A percentile compares a stretch with the other conserved stretches of the same genome.
phyloP scores from a whole-genome alignment of 352 stramenopile genomes.

The Phytophthora sojae region DNA sequence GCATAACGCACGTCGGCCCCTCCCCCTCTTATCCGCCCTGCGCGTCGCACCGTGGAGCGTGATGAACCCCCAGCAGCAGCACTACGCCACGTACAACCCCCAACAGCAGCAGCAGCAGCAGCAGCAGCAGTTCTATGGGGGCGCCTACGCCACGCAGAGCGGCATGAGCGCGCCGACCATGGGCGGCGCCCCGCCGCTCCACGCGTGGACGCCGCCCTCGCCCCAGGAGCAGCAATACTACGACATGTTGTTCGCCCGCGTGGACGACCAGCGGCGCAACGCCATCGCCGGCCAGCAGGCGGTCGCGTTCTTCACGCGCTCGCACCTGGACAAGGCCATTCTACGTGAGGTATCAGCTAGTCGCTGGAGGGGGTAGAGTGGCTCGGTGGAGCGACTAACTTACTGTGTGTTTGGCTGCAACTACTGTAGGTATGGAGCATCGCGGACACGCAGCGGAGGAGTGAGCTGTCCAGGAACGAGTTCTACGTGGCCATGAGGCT shows the following conservation, averaged over 20 bases:
- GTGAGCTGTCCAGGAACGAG: conserved; percentile 78
- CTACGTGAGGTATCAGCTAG: conserved; percentile 53
- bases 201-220: conserved; percentile 66
- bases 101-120: conserved; percentile 51
- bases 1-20: conserved; percentile 18
- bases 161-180: conserved; percentile 19
- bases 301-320: conserved; percentile 94
- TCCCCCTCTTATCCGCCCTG: conserved; percentile 2
- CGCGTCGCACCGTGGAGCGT: background rate
- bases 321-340: conserved; percentile 88
- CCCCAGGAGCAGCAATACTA: conserved; percentile 89
- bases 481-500: conserved; percentile 90
- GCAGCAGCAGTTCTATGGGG: conserved; percentile 45
- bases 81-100: conserved; percentile 60
- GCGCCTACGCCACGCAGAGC: conserved; percentile 42
- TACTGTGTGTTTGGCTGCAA: background rate
- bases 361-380: conserved; percentile 27
- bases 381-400: conserved; percentile 1
- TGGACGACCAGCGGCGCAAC: conserved; percentile 86
- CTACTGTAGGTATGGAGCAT: conserved; percentile 79
- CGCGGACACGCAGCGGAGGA: conserved; percentile 72
- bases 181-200: conserved; percentile 23
- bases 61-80: conserved; percentile 65
- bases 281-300: conserved; percentile 90
- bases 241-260: conserved; percentile 89